Base-by-base conservation (phyloP, 2,329 filamentous ascomycete genomes). In the Cercospora janseana region DNA sequence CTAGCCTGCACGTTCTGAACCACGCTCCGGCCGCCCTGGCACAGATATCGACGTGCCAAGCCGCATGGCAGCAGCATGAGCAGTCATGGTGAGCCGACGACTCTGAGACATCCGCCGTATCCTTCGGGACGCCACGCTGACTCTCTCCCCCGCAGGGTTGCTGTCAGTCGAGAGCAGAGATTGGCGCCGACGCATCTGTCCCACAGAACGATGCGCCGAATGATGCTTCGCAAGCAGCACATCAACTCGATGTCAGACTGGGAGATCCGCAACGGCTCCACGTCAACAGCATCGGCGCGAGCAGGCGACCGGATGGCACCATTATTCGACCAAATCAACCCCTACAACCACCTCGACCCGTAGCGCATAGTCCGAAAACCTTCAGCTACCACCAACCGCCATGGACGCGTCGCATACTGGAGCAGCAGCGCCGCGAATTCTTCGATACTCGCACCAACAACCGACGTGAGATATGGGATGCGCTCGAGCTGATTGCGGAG, bases 371-470 rank as follows among this genome's bases (percentile, higher is more conserved):
- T 18, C 65, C 59, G 9, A 44, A 43, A 18, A 57, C 59, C 34
- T 49, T 58, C 23, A 47, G 38, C 10, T 55, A 58, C 32, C 50
- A 51, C 20, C 61, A 58, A 9, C 59, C 60, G 6, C 69, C 72
- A 12, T 94, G 87, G 87, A 90, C 87, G 1, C 81, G 79, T n/a
- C 65, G 71, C 12, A 74, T 85, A 46, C 74, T 95, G 2, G 80
- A 82, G 51, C 77, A 76, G 24, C 88, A 95, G 70, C 80, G 92
- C 41, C 73, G 72, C 41, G 89, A 89, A 55, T 96, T 94, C 75
- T 97, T 95, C 69, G 90, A 96, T 54, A 96, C 91, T 1, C 77
- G 89, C 38, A 88, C 94, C 12, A 87, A 86, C 0, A 89, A 89
- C 2, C 78, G 82, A 3, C 63, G 78, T 4, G 88, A 95, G 68